phyloP scores from a whole-genome alignment of 2,329 filamentous ascomycete genomes.

The Dactylonectria estremocensis region DNA sequence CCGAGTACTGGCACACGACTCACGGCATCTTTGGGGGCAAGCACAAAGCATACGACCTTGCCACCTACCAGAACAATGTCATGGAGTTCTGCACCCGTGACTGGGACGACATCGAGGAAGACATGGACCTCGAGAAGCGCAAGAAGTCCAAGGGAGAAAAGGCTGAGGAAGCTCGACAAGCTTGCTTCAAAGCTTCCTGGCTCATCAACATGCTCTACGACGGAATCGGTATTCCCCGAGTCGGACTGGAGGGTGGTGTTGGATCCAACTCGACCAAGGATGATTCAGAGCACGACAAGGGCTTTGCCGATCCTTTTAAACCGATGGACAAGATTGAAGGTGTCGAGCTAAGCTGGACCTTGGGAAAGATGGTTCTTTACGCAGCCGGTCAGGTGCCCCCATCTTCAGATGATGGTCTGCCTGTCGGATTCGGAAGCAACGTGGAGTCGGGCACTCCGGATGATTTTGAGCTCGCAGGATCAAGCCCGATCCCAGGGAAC shows the following conservation, averaged over 20 bases:
- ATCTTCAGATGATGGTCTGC: conserved; percentile 65
- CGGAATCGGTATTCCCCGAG: conserved; percentile 91
- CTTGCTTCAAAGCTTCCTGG: conserved; percentile 99
- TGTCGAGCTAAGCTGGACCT: conserved; percentile 95
- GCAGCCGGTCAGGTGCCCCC: conserved; percentile 90
- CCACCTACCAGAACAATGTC: conserved; percentile 89
- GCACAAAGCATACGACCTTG: conserved; percentile 89
- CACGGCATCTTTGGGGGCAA: conserved; percentile 90
- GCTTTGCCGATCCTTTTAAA: conserved; percentile 87
- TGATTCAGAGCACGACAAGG: conserved; percentile 76
- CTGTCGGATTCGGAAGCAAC: conserved; percentile 96
- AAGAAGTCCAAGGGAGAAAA: conserved; percentile 85
- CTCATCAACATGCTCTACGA: conserved; percentile 96
- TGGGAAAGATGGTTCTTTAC: conserved; percentile 97
- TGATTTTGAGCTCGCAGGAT: conserved; percentile 90
- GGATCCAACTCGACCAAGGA: conserved; percentile 81
- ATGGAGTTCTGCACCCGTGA: conserved; percentile 87
- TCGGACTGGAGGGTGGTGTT: conserved; percentile 80
- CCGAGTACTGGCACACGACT: conserved; percentile 99
- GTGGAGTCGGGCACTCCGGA: conserved; percentile 72
- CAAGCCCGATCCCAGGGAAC: conserved; percentile 56
- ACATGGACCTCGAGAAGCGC: conserved; percentile 73
- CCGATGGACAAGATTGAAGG: conserved; percentile 93
- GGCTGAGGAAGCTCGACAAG: conserved; percentile 83
- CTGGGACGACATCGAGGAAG: conserved; percentile 83